Evolutionary conservation across 768 basidiomycete species (phyloP), one percentile per base, ranked within the genome.

Genomic region (Rhizopogon vinicolor): DNA sequence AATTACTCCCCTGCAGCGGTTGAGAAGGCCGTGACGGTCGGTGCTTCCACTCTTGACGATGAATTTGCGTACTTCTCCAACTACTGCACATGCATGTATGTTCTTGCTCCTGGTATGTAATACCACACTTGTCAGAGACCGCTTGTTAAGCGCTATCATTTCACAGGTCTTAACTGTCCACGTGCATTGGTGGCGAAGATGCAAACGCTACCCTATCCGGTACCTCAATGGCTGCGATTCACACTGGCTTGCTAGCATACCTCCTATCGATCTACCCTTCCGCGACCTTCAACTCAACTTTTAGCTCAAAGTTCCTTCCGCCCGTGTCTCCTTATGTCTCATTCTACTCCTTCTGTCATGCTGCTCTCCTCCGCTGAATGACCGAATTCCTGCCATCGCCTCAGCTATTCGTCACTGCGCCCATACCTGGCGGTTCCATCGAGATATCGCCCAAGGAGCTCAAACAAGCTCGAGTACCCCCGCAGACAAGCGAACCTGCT

Each of bases 191-290:
- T 35, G 79, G 82, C 57, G 69, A 67, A 56, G 66, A 58, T 5
- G 82, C 89, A 18, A 78, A 76, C 49, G 83, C 85, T 62, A 90
- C 86, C 8, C 82, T 97, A 61, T 93, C 91, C 1, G 93, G 93
- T 43, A 94, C 93, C 7, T 93, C 90, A 16, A 97, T 97, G 93
- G 94, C 95, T 13, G 91, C 91, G 6, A 95, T 95, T 44, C 94
- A 96, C 74, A 85, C 83, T 55, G 96, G 96, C 61, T 74, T 97
- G 52, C 74, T 92, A 50, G 95, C 95, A 12, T 98, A 98, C 80
- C 80, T 93, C 59, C 82, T 98, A 55, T 93, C 92, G 25, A 80
- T 96, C 64, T 89, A 94, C 74, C 89, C 89, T 3, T 84, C 84
- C 0, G 60, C 71, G 49, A 70, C 75, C 1, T 91, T 91, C 69